phyloP scores from a whole-genome alignment of 495 filamentous ascomycete genomes.

The Aspergillus heteromorphus region DNA sequence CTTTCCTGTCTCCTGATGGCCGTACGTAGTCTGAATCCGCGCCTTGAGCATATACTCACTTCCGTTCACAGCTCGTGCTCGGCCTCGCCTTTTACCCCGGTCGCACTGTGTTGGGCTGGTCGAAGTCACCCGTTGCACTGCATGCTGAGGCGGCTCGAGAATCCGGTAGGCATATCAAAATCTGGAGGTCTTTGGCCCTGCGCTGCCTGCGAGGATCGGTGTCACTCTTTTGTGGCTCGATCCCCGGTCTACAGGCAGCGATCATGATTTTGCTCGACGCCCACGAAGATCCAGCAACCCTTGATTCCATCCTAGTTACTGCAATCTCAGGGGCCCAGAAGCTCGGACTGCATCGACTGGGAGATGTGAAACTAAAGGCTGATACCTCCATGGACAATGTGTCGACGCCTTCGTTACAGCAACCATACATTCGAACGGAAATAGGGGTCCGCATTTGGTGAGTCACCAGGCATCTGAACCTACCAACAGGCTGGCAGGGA shows the following conservation, averaged over 20 bases:
- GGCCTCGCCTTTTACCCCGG: background rate
- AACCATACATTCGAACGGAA: background rate
- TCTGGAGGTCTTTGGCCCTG: constrained; percentile 22
- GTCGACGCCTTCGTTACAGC: too few species aligned
- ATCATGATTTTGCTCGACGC: constrained; percentile 27
- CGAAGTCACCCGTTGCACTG: background rate
- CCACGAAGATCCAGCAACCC: constrained; percentile 15
- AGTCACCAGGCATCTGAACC: background rate
- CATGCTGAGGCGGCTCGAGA: background rate
- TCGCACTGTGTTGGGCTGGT: background rate
- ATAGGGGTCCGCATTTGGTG: background rate
- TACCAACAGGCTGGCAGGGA: background rate
- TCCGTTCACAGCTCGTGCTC: background rate
- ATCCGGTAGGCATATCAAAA: background rate
- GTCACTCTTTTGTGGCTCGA: constrained; percentile 27
- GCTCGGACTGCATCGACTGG: constrained; percentile 23
- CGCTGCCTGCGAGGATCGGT: constrained; percentile 22
- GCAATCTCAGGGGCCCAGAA: constrained; percentile 28
- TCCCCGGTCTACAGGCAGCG: constrained; percentile 23
- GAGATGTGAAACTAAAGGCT: constrained; percentile 13
- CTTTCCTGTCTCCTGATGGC: background rate
- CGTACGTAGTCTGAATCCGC: background rate
- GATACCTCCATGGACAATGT: background rate
- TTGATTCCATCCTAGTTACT: constrained; percentile 25
- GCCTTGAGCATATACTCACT: background rate